phyloP scores from a whole-genome alignment of 805 yeast species.

The Pichia insulana region DNA sequence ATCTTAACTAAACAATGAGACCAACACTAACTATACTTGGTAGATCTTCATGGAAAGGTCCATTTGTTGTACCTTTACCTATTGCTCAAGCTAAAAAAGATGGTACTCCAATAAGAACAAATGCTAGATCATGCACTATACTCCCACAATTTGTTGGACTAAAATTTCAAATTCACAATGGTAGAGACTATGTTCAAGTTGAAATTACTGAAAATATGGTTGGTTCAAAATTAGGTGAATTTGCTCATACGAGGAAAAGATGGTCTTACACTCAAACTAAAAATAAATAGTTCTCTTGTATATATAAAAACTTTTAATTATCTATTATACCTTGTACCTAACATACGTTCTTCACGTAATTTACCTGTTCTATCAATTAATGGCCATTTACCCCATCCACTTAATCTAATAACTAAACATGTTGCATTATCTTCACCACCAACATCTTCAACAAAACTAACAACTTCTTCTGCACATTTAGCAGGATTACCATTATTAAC shows the following conservation, averaged over 20 bases:
- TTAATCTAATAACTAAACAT: conserved; percentile 66
- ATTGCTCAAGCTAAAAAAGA: conserved; percentile 72
- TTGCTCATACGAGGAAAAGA: conserved; percentile 87
- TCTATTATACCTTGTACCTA: conserved; percentile 5
- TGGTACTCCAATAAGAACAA: conserved; percentile 87
- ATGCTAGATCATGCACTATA: conserved; percentile 90
- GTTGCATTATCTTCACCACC: conserved; percentile 98
- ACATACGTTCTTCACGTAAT: conserved; percentile 57
- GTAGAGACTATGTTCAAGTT: conserved; percentile 84
- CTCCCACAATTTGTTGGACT: conserved; percentile 94
- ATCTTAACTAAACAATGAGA: conserved; percentile 27
- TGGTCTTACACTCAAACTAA: conserved; percentile 75
- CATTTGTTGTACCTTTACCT: conserved; percentile 92
- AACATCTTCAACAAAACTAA: conserved; percentile 71
- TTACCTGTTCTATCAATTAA: conserved; percentile 73
- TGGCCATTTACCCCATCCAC: conserved; percentile 96
- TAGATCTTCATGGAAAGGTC: conserved; percentile 67
- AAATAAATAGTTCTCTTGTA: conserved; percentile 33
- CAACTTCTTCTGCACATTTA: conserved; percentile 74
- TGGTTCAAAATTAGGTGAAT: conserved; percentile 90
- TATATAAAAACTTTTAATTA: neutral
- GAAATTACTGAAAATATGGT: conserved; percentile 93
- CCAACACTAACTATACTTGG: conserved; percentile 32
- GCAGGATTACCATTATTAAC: conserved; percentile 71
- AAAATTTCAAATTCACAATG: conserved; percentile 92